phyloP scores from a whole-genome alignment of 1,284 basidiomycete genomes.

The Boletellus deceptivus region DNA sequence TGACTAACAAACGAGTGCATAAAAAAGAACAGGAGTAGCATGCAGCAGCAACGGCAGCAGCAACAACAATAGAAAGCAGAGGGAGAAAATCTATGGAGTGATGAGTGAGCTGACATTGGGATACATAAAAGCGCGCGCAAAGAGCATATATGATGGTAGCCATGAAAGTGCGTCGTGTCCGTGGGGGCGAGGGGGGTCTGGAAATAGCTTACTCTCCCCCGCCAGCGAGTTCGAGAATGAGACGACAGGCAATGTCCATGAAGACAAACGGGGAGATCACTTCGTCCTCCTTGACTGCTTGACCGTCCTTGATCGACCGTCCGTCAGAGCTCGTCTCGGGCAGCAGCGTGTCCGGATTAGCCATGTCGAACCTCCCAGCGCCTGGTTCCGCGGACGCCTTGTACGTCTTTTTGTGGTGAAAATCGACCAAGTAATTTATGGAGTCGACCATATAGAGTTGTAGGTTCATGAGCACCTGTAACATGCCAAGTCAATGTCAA shows the following conservation, averaged over 20 bases:
- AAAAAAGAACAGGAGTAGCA: too few species aligned
- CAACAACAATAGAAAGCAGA: constrained; percentile 13
- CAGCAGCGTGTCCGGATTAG: constrained; percentile 45
- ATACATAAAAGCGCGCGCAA: constrained; percentile 9
- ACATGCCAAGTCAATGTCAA: constrained; percentile 2
- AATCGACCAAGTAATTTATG: constrained; percentile 96
- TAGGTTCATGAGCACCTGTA: constrained; percentile 93
- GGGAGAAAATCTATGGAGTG: constrained; percentile 18
- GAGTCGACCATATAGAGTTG: constrained; percentile 96
- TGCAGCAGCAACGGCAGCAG: background rate
- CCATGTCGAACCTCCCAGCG: constrained; percentile 69
- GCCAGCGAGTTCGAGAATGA: constrained; percentile 79
- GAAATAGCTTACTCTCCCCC: constrained; percentile 41
- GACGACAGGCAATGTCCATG: constrained; percentile 88
- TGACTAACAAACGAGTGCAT: background rate
- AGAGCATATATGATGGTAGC: background rate
- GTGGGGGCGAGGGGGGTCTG: too few species aligned
- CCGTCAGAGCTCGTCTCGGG: constrained; percentile 50
- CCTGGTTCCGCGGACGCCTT: constrained; percentile 58
- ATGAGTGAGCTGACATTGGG: background rate
- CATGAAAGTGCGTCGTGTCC: background rate
- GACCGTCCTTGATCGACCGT: constrained; percentile 33
- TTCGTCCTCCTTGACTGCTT: constrained; percentile 50
- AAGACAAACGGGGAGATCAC: constrained; percentile 94
- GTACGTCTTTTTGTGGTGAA: constrained; percentile 95